Evolutionary conservation across 2,329 filamentous ascomycete species (phyloP).

Genomic region (Biscogniauxia mediterranea): DNA sequence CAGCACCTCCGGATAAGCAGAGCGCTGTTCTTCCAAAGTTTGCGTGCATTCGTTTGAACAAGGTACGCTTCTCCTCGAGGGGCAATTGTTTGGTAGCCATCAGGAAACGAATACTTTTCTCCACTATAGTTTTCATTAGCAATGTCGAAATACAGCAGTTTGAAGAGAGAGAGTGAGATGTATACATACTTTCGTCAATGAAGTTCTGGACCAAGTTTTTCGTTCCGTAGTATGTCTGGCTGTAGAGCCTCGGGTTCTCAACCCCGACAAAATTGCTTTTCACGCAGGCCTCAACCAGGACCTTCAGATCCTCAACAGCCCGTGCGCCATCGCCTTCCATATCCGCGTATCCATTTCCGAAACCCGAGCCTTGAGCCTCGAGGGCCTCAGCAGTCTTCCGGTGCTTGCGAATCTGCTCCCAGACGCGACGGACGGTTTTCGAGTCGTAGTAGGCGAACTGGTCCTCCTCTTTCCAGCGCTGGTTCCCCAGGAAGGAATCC

Average conservation of each 20-base stretch:
- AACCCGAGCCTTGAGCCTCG: slow-evolving; percentile 36
- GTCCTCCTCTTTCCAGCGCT: slow-evolving; percentile 75
- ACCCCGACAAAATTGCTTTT: slow-evolving; percentile 98
- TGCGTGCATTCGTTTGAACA: slow-evolving; percentile 86
- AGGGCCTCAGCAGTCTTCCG: slow-evolving; percentile 57
- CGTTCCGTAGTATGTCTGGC: slow-evolving; percentile 96
- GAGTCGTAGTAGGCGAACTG: slow-evolving; percentile 85
- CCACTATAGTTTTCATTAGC: slow-evolving; percentile 46
- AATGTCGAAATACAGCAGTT: slow-evolving; percentile 8
- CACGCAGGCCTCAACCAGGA: slow-evolving; percentile 81
- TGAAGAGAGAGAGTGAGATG: slow-evolving; percentile 16
- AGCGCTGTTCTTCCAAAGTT: slow-evolving; percentile 92
- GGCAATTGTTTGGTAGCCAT: slow-evolving; percentile 65
- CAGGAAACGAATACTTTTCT: slow-evolving; percentile 65
- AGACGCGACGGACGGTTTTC: slow-evolving; percentile 75
- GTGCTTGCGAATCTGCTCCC: slow-evolving; percentile 68
- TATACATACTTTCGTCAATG: slow-evolving; percentile 68
- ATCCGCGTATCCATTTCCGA: slow-evolving; percentile 39
- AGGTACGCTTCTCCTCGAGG: slow-evolving; percentile 69
- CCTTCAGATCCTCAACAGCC: slow-evolving; percentile 72
- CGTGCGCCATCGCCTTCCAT: slow-evolving; percentile 38
- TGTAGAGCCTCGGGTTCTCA: slow-evolving; percentile 92
- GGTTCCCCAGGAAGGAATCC: slow-evolving; percentile 77
- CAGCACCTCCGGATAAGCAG: slow-evolving; percentile 88
- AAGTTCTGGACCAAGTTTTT: slow-evolving; percentile 91